phyloP scores from a whole-genome alignment of 2,329 filamentous ascomycete genomes.

The Kalmusia sp. region DNA sequence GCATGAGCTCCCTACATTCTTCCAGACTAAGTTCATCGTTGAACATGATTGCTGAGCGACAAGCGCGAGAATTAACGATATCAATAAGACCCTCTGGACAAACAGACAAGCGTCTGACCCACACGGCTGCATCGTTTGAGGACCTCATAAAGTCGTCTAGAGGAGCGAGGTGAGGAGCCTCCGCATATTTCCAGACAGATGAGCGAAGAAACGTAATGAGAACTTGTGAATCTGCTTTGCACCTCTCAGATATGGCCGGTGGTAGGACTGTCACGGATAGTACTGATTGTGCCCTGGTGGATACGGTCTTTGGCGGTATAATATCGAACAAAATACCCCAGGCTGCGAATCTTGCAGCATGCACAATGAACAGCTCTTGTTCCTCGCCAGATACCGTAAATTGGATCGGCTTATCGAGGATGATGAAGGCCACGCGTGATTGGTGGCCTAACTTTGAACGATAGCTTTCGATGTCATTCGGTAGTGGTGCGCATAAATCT shows the following conservation, averaged over 20 bases:
- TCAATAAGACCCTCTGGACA: constrained; percentile 81
- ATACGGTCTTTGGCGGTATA: constrained; percentile 6
- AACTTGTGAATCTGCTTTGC: constrained; percentile 73
- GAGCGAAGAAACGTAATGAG: constrained; percentile 76
- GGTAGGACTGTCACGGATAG: constrained; percentile 69
- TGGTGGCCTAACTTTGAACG: constrained; percentile 40
- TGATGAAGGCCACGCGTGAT: constrained; percentile 36
- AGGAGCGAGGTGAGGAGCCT: constrained; percentile 15
- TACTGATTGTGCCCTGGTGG: constrained; percentile 14
- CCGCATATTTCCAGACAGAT: constrained; percentile 70
- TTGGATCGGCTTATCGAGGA: constrained; percentile 60
- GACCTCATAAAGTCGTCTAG: background rate
- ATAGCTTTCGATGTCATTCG: constrained; percentile 23
- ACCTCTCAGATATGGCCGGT: constrained; percentile 76
- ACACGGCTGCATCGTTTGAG: constrained; percentile 41
- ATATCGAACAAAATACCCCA: constrained; percentile 80
- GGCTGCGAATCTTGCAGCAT: constrained; percentile 64
- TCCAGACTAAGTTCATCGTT: constrained; percentile 69
- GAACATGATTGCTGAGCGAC: constrained; percentile 85
- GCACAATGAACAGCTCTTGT: constrained; percentile 60
- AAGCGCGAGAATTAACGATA: constrained; percentile 76
- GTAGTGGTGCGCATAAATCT: constrained; percentile 56
- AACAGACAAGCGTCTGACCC: constrained; percentile 68
- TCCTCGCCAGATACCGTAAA: constrained; percentile 74
- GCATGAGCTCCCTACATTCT: constrained; percentile 67